These are phyloP conservation scores for Backusella tarrabulga DNA, from an alignment of 192 early-diverging fungal species.

Conservation along the genomic window DNA sequence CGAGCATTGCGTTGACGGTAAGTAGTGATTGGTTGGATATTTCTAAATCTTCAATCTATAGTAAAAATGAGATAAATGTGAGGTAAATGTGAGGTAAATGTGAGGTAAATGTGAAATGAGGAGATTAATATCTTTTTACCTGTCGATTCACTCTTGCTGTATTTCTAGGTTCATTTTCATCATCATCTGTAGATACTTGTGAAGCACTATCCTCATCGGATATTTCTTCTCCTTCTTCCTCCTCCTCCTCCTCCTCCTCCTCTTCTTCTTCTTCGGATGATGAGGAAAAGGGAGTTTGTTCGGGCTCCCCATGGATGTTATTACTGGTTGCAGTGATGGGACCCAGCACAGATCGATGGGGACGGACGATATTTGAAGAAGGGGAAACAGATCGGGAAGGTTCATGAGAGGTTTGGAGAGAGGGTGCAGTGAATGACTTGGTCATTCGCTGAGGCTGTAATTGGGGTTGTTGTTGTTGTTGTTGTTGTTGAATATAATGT, in stretches of 20 bases:
- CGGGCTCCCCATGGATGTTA: not conserved
- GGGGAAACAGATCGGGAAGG: not conserved
- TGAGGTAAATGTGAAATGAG: too few relatives aligned
- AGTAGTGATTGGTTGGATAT: conserved; percentile 53
- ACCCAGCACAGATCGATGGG: conserved; percentile 1
- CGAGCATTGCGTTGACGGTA: conserved; percentile 49
- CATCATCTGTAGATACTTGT: not conserved
- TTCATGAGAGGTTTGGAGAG: not conserved
- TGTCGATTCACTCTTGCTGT: conserved; percentile 20
- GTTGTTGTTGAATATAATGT: not conserved
- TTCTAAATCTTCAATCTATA: conserved; percentile 53
- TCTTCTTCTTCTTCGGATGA: not conserved
- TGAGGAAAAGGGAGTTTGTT: not conserved
- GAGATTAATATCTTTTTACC: not conserved
- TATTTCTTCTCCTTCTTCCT: not conserved
- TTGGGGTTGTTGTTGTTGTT: not conserved
- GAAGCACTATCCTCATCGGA: not conserved
- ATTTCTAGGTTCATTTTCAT: conserved; percentile 3
- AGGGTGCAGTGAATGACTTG: not conserved
- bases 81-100: too few relatives aligned
- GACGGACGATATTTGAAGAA: not conserved
- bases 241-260: not conserved
- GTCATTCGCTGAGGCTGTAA: conserved; percentile 1
- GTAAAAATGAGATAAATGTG: not conserved
- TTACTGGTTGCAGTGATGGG: conserved; percentile 3